phyloP scores from a whole-genome alignment of 139 green algal species.

The Chlorella sorokiniana region DNA sequence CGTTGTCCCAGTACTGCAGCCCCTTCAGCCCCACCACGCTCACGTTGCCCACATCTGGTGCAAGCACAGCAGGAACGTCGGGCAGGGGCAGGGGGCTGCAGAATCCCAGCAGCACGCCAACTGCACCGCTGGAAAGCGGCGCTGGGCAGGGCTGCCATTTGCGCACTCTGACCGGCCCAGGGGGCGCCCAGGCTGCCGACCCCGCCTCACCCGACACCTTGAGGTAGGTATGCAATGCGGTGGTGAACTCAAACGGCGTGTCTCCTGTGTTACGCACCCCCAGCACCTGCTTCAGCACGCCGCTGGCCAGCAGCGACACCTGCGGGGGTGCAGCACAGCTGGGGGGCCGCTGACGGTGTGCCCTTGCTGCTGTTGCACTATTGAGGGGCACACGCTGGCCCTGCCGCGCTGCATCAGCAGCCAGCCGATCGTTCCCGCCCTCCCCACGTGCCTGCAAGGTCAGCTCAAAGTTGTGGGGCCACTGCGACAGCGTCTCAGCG shows the following conservation, averaged over 20 bases:
- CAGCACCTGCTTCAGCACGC: conserved; percentile 31
- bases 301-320: conserved; percentile 8
- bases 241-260: conserved; percentile 65
- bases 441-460: conserved; percentile 34
- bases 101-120: neutral
- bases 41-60: conserved; percentile 1
- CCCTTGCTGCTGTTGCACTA: neutral
- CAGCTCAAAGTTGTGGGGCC: conserved; percentile 62
- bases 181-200: too few species aligned
- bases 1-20: conserved; percentile 76
- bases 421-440: neutral
- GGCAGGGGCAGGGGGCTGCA: neutral
- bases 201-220: conserved; percentile 47
- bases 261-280: conserved; percentile 36
- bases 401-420: neutral
- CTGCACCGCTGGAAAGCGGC: neutral
- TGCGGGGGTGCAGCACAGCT: neutral
- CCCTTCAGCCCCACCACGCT: conserved; percentile 56
- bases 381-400: neutral
- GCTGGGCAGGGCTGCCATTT: too few species aligned
- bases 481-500: conserved; percentile 22
- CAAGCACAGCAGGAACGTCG: neutral
- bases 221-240: conserved; percentile 90
- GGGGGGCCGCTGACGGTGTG: neutral
- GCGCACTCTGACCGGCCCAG: too few species aligned